phyloP scores from a whole-genome alignment of 2,329 filamentous ascomycete genomes.

The Aureobasidium musti region DNA sequence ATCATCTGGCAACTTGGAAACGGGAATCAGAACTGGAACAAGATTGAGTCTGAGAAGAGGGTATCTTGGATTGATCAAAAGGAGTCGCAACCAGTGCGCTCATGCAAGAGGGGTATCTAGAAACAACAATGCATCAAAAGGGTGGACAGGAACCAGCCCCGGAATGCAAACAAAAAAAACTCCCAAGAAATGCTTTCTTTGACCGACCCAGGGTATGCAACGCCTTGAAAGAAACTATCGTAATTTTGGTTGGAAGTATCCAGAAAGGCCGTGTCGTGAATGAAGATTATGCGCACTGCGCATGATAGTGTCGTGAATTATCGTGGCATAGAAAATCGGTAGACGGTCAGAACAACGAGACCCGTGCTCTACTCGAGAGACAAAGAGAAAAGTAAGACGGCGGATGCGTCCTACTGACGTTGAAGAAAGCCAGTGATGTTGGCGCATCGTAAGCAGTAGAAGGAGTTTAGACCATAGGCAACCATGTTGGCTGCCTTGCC shows the following conservation, averaged over 20 bases:
- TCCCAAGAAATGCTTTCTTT: slow-evolving; percentile 8
- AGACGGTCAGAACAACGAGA: not conserved
- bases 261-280: slow-evolving; percentile 1
- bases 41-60: not conserved
- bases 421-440: slow-evolving; percentile 40
- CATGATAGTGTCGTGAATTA: slow-evolving; percentile 20
- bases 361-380: no score
- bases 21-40: not conserved
- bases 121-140: slow-evolving; percentile 10
- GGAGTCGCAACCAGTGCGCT: slow-evolving; percentile 12
- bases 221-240: slow-evolving; percentile 2
- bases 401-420: slow-evolving; percentile 33
- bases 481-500: slow-evolving; percentile 43
- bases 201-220: not conserved
- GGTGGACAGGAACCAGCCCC: slow-evolving; percentile 16
- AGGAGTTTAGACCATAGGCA: slow-evolving; percentile 43
- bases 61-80: not conserved
- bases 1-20: slow-evolving; percentile 1
- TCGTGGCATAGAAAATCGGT: not conserved
- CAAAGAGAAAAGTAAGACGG: not conserved
- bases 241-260: slow-evolving; percentile 2
- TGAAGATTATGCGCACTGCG: not conserved
- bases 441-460: slow-evolving; percentile 44
- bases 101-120: slow-evolving; percentile 26
- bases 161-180: slow-evolving; percentile 22